Evolutionary conservation across 176 grass and related monocot species (phyloP).

Genomic region (Musa beccarii): DNA sequence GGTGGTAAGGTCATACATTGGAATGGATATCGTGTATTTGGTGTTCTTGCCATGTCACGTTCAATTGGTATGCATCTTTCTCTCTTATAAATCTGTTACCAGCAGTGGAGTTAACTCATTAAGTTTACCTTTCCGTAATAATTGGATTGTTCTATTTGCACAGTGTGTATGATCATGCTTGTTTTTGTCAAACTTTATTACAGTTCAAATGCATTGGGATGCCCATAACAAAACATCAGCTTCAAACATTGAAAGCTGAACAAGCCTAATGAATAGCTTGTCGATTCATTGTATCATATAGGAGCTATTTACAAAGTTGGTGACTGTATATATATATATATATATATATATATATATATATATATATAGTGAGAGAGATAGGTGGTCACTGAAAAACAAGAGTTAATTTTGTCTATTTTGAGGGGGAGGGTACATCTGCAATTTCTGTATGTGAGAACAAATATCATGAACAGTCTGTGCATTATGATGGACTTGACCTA

Average conservation of each 20-base stretch:
- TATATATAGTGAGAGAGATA: too few relatives aligned
- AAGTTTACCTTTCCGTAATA: neutral
- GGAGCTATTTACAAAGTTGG: neutral
- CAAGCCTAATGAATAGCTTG: neutral
- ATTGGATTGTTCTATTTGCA: neutral
- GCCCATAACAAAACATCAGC: neutral
- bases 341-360: too few relatives aligned
- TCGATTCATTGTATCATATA: neutral
- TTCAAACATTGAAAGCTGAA: neutral
- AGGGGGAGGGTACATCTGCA: neutral
- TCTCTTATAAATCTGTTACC: neutral
- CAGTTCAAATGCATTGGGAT: neutral
- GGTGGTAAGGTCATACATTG: constrained; percentile 95
- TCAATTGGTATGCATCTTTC: constrained; percentile 66
- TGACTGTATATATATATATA: neutral
- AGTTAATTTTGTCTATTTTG: neutral
- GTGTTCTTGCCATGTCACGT: constrained; percentile 98
- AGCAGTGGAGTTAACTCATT: neutral
- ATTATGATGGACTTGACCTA: neutral
- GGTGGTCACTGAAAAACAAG: too few relatives aligned
- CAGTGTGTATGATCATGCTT: neutral
- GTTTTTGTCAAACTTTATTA: too few relatives aligned
- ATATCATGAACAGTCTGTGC: neutral
- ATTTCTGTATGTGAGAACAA: too few relatives aligned
- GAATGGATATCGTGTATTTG: constrained; percentile 96